Conservation (phyloP, 192 early-diverging fungal genomes). For the Allomyces javanicus region DNA sequence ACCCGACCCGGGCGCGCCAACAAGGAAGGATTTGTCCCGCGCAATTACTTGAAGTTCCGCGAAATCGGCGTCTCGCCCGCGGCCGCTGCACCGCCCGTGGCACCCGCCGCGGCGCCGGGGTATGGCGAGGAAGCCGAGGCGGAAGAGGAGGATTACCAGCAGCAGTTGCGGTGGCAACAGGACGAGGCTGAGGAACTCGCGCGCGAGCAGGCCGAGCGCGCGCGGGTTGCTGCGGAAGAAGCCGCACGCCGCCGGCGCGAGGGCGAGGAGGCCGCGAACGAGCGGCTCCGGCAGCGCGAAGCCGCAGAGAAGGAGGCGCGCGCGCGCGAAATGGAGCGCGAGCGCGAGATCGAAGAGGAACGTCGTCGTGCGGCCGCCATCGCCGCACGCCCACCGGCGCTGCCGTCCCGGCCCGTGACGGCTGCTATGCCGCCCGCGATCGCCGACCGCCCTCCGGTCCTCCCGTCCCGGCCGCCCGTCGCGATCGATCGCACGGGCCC, state of each 20-base stretch:
- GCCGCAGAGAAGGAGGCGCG: slow-evolving; percentile 8
- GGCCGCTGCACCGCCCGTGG: slow-evolving; percentile 2
- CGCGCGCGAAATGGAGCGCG: background rate
- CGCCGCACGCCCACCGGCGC: background rate
- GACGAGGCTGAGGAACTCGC: slow-evolving; percentile 8
- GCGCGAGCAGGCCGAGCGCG: slow-evolving; percentile 7
- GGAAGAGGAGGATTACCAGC: slow-evolving; percentile 8
- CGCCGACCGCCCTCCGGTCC: background rate
- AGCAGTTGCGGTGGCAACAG: slow-evolving; percentile 4
- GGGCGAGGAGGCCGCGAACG: slow-evolving; percentile 17
- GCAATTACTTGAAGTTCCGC: background rate
- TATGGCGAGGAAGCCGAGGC: background rate
- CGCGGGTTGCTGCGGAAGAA: background rate
- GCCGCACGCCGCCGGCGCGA: slow-evolving; percentile 1
- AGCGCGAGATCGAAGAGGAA: background rate
- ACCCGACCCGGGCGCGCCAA: background rate
- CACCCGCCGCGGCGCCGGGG: background rate
- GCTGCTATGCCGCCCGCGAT: no score
- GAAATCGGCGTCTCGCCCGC: background rate
- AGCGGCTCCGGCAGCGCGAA: slow-evolving; percentile 11
- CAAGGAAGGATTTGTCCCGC: background rate
- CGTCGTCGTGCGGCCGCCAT: background rate
- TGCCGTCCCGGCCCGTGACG: background rate
- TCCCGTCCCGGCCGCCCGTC: background rate
- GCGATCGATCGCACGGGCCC: background rate